Percentiles rank a stretch among this genome's conserved stretches.
phyloP scores from a whole-genome alignment of 1,139 yeast species.

The Blastobotrys arbuscula region DNA sequence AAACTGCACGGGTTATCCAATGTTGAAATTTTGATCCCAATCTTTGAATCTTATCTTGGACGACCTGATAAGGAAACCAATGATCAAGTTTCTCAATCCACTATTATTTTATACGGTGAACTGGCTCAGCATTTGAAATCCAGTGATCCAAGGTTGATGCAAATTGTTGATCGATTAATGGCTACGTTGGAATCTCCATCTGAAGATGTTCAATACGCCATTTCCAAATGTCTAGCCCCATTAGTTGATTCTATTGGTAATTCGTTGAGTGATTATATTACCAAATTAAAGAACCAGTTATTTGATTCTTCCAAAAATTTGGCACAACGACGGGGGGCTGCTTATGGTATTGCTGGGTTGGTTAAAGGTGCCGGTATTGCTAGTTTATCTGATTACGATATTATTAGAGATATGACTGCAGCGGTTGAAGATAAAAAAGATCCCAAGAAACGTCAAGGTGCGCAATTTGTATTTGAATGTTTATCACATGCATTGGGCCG shows the following conservation, averaged over 20 bases:
- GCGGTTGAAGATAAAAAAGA: slow-evolving; percentile 87
- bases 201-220: slow-evolving; percentile 82
- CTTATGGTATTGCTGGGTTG: slow-evolving; percentile 91
- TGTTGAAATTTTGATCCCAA: slow-evolving; percentile 67
- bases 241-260: slow-evolving; percentile 53
- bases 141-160: slow-evolving; percentile 56
- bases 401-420: slow-evolving; percentile 69
- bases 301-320: slow-evolving; percentile 44
- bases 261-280: slow-evolving; percentile 50
- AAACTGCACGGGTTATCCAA: slow-evolving; percentile 55
- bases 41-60: slow-evolving; percentile 59
- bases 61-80: slow-evolving; percentile 35
- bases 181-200: slow-evolving; percentile 80
- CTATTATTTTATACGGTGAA: slow-evolving; percentile 81
- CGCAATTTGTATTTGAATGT: slow-evolving; percentile 80
- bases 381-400: slow-evolving; percentile 66
- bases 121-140: slow-evolving; percentile 72
- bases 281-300: slow-evolving; percentile 52
- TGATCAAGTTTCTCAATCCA: slow-evolving; percentile 68
- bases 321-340: slow-evolving; percentile 81
- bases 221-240: slow-evolving; percentile 80
- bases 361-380: slow-evolving; percentile 86
- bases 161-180: slow-evolving; percentile 63
- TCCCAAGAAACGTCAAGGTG: slow-evolving; percentile 75
- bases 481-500: slow-evolving; percentile 70